These are phyloP conservation scores for Bipolaris oryzae DNA, from an alignment of 2,329 filamentous ascomycete genomes.

Conservation along the genomic window DNA sequence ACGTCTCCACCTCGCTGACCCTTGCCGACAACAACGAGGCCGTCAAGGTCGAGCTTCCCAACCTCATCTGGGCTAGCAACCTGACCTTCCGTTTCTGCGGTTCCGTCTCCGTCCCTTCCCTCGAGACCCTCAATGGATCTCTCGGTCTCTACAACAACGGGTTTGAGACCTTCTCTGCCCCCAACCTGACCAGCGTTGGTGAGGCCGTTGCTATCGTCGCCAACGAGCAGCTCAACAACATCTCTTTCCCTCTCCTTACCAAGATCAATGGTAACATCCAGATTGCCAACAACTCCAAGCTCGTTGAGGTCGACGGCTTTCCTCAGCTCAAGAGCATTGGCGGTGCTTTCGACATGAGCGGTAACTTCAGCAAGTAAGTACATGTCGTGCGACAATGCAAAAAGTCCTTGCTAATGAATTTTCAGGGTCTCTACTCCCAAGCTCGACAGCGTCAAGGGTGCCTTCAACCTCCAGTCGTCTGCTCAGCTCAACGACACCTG, in stretches of 20 bases:
- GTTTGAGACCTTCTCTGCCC: constrained; percentile 65
- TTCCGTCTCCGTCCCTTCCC: constrained; percentile 72
- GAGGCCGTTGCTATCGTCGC: constrained; percentile 63
- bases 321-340: constrained; percentile 68
- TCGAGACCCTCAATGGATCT: constrained; percentile 75
- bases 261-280: constrained; percentile 78
- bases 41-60: constrained; percentile 75
- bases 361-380: constrained; percentile 81
- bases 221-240: constrained; percentile 68
- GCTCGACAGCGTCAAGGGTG: constrained; percentile 54
- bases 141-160: constrained; percentile 84
- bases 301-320: constrained; percentile 71
- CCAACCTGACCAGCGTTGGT: constrained; percentile 73
- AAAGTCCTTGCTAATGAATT: constrained; percentile 36
- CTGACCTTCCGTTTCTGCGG: constrained; percentile 83
- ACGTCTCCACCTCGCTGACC: constrained; percentile 71
- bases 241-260: constrained; percentile 73
- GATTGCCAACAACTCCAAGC: constrained; percentile 86
- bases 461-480: constrained; percentile 58
- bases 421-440: constrained; percentile 71
- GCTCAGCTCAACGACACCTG: constrained; percentile 51
- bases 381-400: background rate
- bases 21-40: constrained; percentile 81
- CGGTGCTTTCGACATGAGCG: constrained; percentile 84
- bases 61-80: constrained; percentile 78